Base-by-base conservation (phyloP, 441 rosid species). In the Oxalis stricta region DNA sequence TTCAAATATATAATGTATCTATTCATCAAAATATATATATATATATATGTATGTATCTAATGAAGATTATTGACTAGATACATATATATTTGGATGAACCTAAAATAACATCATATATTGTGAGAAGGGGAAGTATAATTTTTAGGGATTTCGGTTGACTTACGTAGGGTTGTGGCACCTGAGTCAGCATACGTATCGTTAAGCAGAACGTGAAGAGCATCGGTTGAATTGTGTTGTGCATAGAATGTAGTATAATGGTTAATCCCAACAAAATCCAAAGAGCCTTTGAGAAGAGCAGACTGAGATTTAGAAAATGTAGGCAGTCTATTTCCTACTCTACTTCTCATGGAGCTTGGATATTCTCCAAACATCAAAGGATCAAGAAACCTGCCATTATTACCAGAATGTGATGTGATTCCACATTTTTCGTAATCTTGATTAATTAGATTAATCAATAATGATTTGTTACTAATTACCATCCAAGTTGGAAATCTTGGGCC, bases 161-260 rank as follows among this genome's bases (percentile, higher is more conserved):
- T 88, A 88, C 97, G 10, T 17, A 80, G 62, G 9, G 94, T 70
- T 18, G 82, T 79, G n/a, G 82, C 88, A 13, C 82, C 94, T 39
- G 76, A 56, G 68, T 88, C 91, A 16, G 95, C 63, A 28, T 76
- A 72, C 56, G 97, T 95, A 50, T 84, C 97, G 55, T 66, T n/a
- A n/a, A n/a, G n/a, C n/a, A n/a, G n/a, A n/a, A n/a, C n/a, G n/a
- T n/a, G n/a, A n/a, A 80, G 23, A 84, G 55, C 59, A 88, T 76
- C 31, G 72, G 69, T 67, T 88, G 82, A 66, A 68, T 88, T 91
- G 15, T 79, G 69, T 12, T 73, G 59, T 5, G 70, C 68, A 23
- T 76, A 79, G 28, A 69, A 46, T 14, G 88, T 53, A 10, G 88
- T 79, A 47, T 79, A 79, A 33, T 79, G 88, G 59, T 79, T 79